Evolutionary conservation across 306 rosid genomes (phyloP).

Genomic region (Trifolium repens): DNA sequence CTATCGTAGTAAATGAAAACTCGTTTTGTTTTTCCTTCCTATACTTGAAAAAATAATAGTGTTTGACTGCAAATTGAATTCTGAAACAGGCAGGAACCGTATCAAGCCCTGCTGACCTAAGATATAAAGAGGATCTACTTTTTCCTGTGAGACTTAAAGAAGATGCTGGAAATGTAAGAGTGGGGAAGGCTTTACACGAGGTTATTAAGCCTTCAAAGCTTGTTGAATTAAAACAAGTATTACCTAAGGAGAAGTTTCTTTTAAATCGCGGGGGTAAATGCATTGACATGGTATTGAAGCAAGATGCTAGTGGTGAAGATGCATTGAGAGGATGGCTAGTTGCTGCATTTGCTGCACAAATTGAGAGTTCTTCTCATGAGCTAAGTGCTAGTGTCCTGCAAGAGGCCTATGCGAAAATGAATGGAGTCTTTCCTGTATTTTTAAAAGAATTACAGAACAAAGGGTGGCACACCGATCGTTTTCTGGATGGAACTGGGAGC

Average conservation of each 20-base stretch:
- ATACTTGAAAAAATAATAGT: not conserved
- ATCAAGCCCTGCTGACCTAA: conserved; percentile 85
- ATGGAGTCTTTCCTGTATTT: conserved; percentile 62
- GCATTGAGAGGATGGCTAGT: conserved; percentile 96
- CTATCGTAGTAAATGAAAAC: not conserved
- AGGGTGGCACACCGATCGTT: conserved; percentile 98
- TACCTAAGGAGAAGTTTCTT: conserved; percentile 80
- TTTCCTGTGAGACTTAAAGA: conserved; percentile 69
- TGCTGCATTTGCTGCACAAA: conserved; percentile 72
- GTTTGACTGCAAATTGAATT: conserved; percentile 40
- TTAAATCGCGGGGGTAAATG: conserved; percentile 52
- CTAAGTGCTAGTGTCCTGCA: conserved; percentile 48
- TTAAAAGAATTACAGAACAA: conserved; percentile 70
- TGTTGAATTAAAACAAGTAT: conserved; percentile 57
- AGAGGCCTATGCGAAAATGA: conserved; percentile 81
- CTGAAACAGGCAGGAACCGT: conserved; percentile 61
- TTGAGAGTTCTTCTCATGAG: conserved; percentile 50
- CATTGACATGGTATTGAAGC: conserved; percentile 79
- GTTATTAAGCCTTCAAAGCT: conserved; percentile 79
- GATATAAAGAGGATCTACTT: conserved; percentile 81
- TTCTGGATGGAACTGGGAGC: conserved; percentile 82
- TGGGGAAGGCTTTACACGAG: conserved; percentile 67
- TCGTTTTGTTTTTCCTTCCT: conserved; percentile 21
- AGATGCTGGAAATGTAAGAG: conserved; percentile 85
- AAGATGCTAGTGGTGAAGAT: conserved; percentile 84